Conservation (phyloP, 73 alveolate species). For the Tetrahymena borealis region DNA sequence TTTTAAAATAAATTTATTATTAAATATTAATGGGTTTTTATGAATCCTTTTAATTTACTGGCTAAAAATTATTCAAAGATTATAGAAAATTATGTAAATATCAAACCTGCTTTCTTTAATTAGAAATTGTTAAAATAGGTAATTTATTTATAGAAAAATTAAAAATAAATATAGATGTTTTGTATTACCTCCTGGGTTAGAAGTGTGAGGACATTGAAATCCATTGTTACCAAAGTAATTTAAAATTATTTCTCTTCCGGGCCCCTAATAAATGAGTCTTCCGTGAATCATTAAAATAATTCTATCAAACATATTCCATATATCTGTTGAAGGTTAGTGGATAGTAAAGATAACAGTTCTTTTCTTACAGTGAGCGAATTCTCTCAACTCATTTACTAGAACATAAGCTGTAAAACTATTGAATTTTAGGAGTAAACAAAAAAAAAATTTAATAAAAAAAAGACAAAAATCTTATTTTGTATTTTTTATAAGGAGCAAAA, state of each 20-base stretch:
- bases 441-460: too few relatives aligned
- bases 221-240: constrained; percentile 53
- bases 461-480: too few relatives aligned
- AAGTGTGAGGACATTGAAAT: constrained; percentile 64
- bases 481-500: too few relatives aligned
- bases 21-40: background rate
- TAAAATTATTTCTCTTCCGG: constrained; percentile 28
- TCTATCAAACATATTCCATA: constrained; percentile 59
- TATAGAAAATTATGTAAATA: too few relatives aligned
- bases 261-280: constrained; percentile 44
- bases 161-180: too few relatives aligned
- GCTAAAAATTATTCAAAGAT: too few relatives aligned
- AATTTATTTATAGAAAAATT: too few relatives aligned
- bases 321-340: constrained; percentile 84
- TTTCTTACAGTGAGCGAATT: constrained; percentile 46
- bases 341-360: constrained; percentile 73
- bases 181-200: constrained; percentile 75
- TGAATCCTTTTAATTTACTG: too few relatives aligned
- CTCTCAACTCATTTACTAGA: constrained; percentile 42
- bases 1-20: background rate
- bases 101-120: too few relatives aligned
- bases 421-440: too few relatives aligned
- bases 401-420: constrained; percentile 43
- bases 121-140: too few relatives aligned
- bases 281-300: constrained; percentile 58